Conservation (phyloP, 208 protist genomes). For the Wallacemonas collosoma region DNA sequence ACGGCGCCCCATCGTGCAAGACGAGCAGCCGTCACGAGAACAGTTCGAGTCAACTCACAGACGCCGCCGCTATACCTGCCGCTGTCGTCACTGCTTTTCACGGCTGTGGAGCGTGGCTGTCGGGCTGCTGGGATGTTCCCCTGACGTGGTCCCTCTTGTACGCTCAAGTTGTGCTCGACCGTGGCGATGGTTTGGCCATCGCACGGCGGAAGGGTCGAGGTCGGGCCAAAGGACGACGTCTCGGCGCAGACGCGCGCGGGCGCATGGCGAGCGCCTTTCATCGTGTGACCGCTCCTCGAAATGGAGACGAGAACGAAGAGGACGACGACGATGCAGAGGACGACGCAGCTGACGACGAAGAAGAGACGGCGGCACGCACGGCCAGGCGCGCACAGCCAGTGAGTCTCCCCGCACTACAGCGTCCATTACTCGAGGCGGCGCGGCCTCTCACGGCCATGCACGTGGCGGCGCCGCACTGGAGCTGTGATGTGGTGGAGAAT, state of each 20-base stretch:
- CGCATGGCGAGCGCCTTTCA: not conserved
- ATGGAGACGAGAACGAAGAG: not conserved
- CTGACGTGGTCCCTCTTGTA: slow-evolving; percentile 26
- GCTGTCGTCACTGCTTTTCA: not conserved
- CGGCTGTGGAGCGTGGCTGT: slow-evolving; percentile 17
- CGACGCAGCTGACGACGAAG: no score
- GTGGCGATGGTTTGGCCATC: slow-evolving; percentile 8
- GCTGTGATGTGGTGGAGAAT: slow-evolving; percentile 2
- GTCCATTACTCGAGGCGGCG: not conserved
- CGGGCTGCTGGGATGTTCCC: slow-evolving; percentile 24
- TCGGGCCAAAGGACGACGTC: not conserved
- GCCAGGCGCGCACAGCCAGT: not conserved
- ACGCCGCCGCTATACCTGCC: not conserved
- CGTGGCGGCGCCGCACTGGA: not conserved
- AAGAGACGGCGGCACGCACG: no score
- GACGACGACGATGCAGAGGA: not conserved
- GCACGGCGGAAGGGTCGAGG: not conserved
- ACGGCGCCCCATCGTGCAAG: not conserved
- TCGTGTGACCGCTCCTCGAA: not conserved
- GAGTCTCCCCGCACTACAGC: not conserved
- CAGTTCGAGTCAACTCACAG: not conserved
- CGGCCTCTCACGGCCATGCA: not conserved
- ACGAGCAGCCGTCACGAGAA: not conserved
- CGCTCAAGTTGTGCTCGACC: slow-evolving; percentile 16
- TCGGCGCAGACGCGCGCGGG: not conserved